phyloP scores from a whole-genome alignment of 257 asterid genomes.

The Verbena officinalis region DNA sequence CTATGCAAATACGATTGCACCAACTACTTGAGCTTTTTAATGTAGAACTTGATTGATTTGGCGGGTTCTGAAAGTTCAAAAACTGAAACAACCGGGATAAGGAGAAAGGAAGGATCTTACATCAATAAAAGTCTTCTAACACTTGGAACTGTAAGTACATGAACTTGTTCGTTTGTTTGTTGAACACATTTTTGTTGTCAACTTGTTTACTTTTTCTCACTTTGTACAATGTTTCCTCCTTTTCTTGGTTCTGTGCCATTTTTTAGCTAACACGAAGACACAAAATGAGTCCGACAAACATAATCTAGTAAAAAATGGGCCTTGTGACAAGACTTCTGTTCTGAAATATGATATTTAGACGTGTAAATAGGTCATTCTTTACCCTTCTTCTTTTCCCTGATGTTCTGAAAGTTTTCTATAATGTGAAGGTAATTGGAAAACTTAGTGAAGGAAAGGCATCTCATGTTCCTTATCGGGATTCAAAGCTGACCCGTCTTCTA shows the following conservation, averaged over 20 bases:
- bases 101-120: conserved; percentile 98
- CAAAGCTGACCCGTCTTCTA: conserved; percentile 93
- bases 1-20: conserved; percentile 19
- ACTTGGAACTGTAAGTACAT: conserved; percentile 89
- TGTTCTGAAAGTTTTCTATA: conserved; percentile 23
- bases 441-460: conserved; percentile 95
- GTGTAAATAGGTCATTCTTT: conserved; percentile 10
- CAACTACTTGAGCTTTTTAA: conserved; percentile 22
- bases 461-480: conserved; percentile 96
- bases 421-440: conserved; percentile 87
- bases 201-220: not conserved
- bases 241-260: conserved; percentile 12
- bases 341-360: conserved; percentile 8
- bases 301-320: not conserved
- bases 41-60: conserved; percentile 90
- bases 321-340: conserved; percentile 15
- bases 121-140: conserved; percentile 97
- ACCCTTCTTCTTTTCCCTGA: conserved; percentile 21
- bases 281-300: conserved; percentile 4
- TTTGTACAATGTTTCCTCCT: not conserved
- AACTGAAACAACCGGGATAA: conserved; percentile 92
- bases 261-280: not conserved
- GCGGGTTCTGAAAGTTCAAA: conserved; percentile 99
- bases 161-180: not conserved
- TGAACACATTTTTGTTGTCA: conserved; percentile 4